These are phyloP conservation scores for Leccinum ponderosum DNA, from an alignment of 1,284 basidiomycete genomes.

Conservation along the genomic window DNA sequence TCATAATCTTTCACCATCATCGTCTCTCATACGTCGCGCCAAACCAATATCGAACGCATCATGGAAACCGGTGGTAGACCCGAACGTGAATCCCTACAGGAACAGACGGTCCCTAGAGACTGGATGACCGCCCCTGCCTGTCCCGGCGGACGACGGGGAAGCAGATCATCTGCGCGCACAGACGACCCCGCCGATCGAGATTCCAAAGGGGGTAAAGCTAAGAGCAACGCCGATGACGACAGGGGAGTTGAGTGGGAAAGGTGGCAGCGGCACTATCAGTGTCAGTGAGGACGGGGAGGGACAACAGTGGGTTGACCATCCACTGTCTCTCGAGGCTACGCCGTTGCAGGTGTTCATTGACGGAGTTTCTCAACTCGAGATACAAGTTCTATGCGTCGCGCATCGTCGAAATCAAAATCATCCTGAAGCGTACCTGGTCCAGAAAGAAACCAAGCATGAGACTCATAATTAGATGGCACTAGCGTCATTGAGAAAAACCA, in stretches of 20 bases:
- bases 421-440: too few relatives aligned
- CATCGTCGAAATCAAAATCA: too few relatives aligned
- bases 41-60: background rate
- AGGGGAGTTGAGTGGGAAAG: background rate
- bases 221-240: background rate
- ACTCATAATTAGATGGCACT: too few relatives aligned
- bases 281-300: background rate
- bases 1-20: background rate
- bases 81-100: background rate
- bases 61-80: background rate
- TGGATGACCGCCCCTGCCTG: background rate
- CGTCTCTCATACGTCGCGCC: background rate
- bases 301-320: slow-evolving; percentile 7
- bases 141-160: background rate
- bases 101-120: background rate
- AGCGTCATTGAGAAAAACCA: too few relatives aligned
- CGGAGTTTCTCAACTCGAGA: too few relatives aligned
- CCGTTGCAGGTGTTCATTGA: too few relatives aligned
- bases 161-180: background rate
- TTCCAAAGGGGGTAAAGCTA: background rate
- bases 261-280: background rate
- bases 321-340: too few relatives aligned
- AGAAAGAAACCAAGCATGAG: too few relatives aligned
- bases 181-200: background rate
- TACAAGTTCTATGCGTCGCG: too few relatives aligned